Evolutionary conservation across 805 yeast species (phyloP), one percentile per base, ranked within the genome.

Genomic region (Candida endomychidarum): DNA sequence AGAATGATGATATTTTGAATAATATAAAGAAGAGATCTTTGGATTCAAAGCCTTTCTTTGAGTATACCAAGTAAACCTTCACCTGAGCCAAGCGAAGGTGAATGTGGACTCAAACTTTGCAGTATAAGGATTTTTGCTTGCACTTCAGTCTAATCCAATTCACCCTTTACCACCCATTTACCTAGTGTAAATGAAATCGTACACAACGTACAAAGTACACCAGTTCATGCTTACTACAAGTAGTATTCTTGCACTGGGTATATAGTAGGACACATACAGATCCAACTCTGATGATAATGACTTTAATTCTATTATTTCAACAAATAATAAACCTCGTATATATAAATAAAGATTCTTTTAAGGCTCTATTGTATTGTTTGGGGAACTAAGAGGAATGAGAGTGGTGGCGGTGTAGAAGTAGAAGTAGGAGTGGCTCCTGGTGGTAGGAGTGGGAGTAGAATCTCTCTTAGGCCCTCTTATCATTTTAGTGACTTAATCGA

Each of bases 1-100:
- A 74, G 38, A 78, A 75, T 40, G 61, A 67, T 17, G 77, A 74
- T 43, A 77, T 78, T 42, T 64, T 80, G 40, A 83, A 78, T 51
- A 58, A 58, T 40, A 63, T 80, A 39, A 72, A 72, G 46, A 72
- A 72, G 49, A 68, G 71, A 50, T 79, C 80, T 12, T 50, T 66
- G 49, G 56, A 60, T 49, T 46, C 59, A 20, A 59, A 60, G 35
- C 52, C 59, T 8, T 57, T 49, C 24, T 63, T 63, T 48, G 55
- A 56, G 40, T 64, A 50, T 41, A 63, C 70, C 47, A 57, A 51
- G 41, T 63, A 51, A 49, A n/a, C n/a, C n/a, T n/a, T n/a, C n/a
- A n/a, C n/a, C n/a, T n/a, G n/a, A n/a, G n/a, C n/a, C n/a, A n/a
- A n/a, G n/a, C n/a, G n/a, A n/a, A n/a, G n/a, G n/a, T n/a, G n/a